phyloP scores from a whole-genome alignment of 164 flowering plant genomes.

The Amborella trichopoda region DNA sequence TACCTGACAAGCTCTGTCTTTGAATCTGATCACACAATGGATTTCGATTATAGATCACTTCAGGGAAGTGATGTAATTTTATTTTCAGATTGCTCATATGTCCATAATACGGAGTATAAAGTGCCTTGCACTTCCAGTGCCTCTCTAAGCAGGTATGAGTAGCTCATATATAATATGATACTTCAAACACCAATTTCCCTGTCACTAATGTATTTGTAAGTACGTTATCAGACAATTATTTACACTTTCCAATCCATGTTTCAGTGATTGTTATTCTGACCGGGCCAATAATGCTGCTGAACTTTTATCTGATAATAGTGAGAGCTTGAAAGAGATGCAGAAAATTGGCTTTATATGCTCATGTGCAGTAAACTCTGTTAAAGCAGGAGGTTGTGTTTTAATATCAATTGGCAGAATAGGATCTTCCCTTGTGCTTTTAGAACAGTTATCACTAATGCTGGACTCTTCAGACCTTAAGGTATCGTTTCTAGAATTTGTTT shows the following conservation, averaged over 20 bases:
- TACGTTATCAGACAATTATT: too few species aligned
- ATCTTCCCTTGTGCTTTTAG: slow-evolving; percentile 53
- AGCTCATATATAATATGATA: too few species aligned
- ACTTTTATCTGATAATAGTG: slow-evolving; percentile 24
- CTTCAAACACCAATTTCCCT: too few species aligned
- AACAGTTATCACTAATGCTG: slow-evolving; percentile 35
- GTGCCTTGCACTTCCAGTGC: too few species aligned
- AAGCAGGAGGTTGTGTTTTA: slow-evolving; percentile 75
- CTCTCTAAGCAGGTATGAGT: too few species aligned
- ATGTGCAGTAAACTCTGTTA: slow-evolving; percentile 41
- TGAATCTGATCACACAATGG: slow-evolving; percentile 46
- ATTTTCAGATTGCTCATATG: slow-evolving; percentile 66
- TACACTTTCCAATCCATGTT: too few species aligned
- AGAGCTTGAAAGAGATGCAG: slow-evolving; percentile 48
- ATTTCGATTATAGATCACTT: slow-evolving; percentile 55
- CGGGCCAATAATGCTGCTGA: slow-evolving; percentile 15
- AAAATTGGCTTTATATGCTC: slow-evolving; percentile 65
- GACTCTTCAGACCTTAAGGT: slow-evolving; percentile 51
- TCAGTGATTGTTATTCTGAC: too few species aligned
- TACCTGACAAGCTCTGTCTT: slow-evolving; percentile 55
- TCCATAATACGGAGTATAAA: too few species aligned
- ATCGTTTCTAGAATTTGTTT: background rate
- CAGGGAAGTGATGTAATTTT: slow-evolving; percentile 49
- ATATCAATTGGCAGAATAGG: slow-evolving; percentile 63
- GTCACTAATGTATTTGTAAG: too few species aligned